Percentiles rank a stretch among this genome's conserved stretches.
Conservation (phyloP, 495 filamentous ascomycete species). For the Podospora appendiculata region DNA sequence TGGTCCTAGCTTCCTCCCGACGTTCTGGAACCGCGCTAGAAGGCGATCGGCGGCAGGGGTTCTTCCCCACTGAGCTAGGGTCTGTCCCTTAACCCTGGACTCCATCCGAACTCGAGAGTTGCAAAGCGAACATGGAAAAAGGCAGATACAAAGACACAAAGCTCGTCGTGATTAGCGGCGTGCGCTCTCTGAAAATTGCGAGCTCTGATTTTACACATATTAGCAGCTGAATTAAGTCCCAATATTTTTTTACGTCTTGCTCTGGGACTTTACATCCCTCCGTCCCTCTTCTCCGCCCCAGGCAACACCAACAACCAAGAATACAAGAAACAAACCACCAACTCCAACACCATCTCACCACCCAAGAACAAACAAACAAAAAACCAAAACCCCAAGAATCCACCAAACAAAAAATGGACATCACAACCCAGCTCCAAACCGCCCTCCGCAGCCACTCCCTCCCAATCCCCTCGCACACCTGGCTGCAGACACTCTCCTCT, state of each 20-base stretch:
- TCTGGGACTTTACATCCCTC: no score
- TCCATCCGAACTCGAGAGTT: not conserved
- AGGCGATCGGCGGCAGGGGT: conserved; percentile 7
- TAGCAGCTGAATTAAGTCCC: no score
- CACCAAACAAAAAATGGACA: conserved; percentile 8
- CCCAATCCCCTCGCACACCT: conserved; percentile 31
- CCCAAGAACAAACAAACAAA: not conserved
- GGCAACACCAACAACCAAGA: no score
- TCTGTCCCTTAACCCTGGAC: not conserved
- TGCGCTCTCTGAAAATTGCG: no score
- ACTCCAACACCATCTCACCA: no score
- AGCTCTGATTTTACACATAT: no score
- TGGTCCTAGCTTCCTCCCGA: conserved; percentile 7
- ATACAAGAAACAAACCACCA: no score
- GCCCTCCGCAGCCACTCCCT: conserved; percentile 24
- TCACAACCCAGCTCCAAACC: conserved; percentile 28
- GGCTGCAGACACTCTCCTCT: conserved; percentile 26
- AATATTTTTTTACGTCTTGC: no score
- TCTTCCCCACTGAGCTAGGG: not conserved
- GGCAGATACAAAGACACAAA: no score
- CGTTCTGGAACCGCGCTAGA: conserved; percentile 7
- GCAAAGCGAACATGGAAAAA: no score
- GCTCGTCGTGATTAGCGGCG: no score
- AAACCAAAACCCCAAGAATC: not conserved
- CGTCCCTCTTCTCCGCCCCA: no score